Base-by-base conservation (phyloP, 1,284 basidiomycete species). In the Sanghuangporus baumii region DNA sequence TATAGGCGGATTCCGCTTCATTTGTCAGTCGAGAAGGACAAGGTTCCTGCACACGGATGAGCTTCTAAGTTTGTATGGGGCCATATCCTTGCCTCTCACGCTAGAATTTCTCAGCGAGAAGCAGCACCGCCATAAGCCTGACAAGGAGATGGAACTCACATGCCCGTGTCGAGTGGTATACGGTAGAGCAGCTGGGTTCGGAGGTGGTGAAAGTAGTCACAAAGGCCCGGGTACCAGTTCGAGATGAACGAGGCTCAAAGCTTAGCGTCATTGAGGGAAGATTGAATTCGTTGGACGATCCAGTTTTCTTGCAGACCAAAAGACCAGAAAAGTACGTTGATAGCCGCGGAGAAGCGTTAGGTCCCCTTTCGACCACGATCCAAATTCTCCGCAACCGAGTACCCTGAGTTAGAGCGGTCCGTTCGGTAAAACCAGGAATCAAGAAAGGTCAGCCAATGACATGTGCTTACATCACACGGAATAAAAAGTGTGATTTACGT, bases 161-260 rank as follows among this genome's bases (percentile, higher is more conserved):
- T 26, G 26, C 26, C 26, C 41, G 60, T 40, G 52, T 72, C 9
- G 43, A 5, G n/a, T 46, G 20, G 43, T 7, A 16, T n/a, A 18
- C 16, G 7, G 6, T 20, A 11, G 14, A 2, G 47, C 47, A 48
- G 47, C n/a, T 48, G 18, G 18, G n/a, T 16, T 18, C 18, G 47
- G 47, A 9, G 20, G 6, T 51, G 48, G 16, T 18, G 43, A 46
- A 18, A n/a, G 20, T 31, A 31, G 26, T 31, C 3, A 31, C 26
- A 31, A 31, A 31, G 26, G n/a, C n/a, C n/a, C n/a, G n/a, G n/a
- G 26, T 31, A 31, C 26, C 26, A 31, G 26, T 31, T 31, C 26
- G 26, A 31, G 26, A 31, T 31, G 5, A 31, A 5, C 26, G 26
- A 31, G 26, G 26, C 26, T 31, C 26, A 31, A 4, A 31, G 5